Evolutionary conservation across 805 yeast species (phyloP).

Genomic region (Ogataea polymorpha): DNA sequence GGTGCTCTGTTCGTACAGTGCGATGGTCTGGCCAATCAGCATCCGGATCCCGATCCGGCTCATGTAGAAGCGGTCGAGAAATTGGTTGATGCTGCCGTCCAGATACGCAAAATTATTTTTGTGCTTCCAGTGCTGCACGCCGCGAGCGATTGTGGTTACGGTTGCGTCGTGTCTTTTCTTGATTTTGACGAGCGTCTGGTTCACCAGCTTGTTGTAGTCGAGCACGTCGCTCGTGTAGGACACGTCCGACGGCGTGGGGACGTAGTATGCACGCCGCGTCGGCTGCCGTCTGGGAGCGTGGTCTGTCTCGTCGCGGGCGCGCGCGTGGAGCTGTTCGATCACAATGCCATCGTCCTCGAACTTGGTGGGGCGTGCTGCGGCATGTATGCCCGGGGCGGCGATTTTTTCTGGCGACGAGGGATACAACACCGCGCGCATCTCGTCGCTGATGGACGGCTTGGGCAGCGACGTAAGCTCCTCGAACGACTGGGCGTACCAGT

Average conservation of each 20-base stretch:
- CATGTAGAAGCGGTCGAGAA: slow-evolving; percentile 85
- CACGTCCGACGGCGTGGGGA: slow-evolving; percentile 49
- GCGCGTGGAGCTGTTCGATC: slow-evolving; percentile 23
- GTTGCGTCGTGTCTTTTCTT: slow-evolving; percentile 89
- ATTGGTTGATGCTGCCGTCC: slow-evolving; percentile 72
- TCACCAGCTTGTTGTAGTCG: slow-evolving; percentile 65
- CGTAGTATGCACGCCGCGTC: slow-evolving; percentile 38
- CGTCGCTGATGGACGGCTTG: slow-evolving; percentile 49
- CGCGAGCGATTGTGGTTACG: slow-evolving; percentile 87
- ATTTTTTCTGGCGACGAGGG: slow-evolving; percentile 1
- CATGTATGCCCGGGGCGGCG: slow-evolving; percentile 10
- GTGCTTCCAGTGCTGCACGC: slow-evolving; percentile 86
- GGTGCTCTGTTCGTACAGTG: slow-evolving; percentile 42
- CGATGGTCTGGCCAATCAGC: slow-evolving; percentile 93
- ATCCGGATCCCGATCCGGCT: slow-evolving; percentile 88
- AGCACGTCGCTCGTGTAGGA: slow-evolving; percentile 74
- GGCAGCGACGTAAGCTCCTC: slow-evolving; percentile 71
- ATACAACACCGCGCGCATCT: slow-evolving; percentile 38
- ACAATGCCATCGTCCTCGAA: slow-evolving; percentile 50
- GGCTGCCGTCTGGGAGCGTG: slow-evolving; percentile 1
- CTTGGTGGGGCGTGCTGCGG: slow-evolving; percentile 15
- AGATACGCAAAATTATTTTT: slow-evolving; percentile 44
- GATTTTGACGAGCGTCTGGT: slow-evolving; percentile 63
- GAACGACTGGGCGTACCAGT: slow-evolving; percentile 91
- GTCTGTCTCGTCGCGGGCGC: slow-evolving; percentile 12